Evolutionary conservation across 2,329 filamentous ascomycete species (phyloP).

Genomic region (Alternaria panax): DNA sequence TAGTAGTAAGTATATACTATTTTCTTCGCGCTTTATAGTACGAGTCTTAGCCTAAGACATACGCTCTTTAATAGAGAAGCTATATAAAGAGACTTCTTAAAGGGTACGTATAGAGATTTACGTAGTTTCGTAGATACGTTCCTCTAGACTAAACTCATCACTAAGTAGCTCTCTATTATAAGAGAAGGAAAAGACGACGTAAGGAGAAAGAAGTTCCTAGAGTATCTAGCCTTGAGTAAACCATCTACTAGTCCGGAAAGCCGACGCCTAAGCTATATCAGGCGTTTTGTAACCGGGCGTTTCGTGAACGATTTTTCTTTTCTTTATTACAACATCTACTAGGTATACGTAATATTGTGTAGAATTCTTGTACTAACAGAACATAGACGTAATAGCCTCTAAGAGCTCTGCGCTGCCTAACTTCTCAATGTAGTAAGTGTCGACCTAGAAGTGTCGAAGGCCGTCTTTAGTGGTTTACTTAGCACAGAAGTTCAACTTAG

Average conservation of each 20-base stretch:
- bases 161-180: neutral
- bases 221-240: conserved; percentile 12
- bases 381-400: conserved; percentile 11
- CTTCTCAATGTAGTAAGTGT: conserved; percentile 14
- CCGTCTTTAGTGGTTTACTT: neutral
- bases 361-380: conserved; percentile 3
- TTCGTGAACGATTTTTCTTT: neutral
- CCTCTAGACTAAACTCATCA: neutral
- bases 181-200: neutral
- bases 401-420: neutral
- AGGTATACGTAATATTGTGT: conserved; percentile 11
- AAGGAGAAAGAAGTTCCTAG: conserved; percentile 9
- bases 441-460: conserved; percentile 6
- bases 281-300: neutral
- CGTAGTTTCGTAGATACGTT: conserved; percentile 1
- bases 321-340: conserved; percentile 1
- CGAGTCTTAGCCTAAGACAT: neutral
- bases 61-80: neutral
- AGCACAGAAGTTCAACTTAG: conserved; percentile 5
- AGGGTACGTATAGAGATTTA: neutral
- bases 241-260: conserved; percentile 10
- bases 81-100: neutral
- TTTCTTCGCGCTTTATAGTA: neutral
- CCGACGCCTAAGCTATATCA: neutral
- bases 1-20: neutral